Percentiles rank a stretch among this genome's conserved stretches.
Conservation (phyloP, 2,329 filamentous ascomycete species). For the Annulohypoxylon truncatum region DNA sequence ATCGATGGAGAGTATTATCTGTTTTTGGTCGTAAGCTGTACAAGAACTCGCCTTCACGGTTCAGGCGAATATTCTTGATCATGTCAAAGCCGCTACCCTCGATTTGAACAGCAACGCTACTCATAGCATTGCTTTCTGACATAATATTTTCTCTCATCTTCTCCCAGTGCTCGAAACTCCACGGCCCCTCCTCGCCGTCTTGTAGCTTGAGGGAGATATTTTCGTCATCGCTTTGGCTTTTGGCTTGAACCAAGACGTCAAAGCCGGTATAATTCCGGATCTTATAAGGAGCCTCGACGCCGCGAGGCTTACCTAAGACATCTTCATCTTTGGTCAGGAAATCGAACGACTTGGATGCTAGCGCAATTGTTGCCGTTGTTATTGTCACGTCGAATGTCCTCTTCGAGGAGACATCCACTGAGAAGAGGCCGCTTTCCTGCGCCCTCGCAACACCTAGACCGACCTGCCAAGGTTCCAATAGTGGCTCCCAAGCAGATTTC, state of each 20-base stretch:
- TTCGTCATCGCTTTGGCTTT: constrained; percentile 73
- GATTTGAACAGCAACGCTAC: constrained; percentile 81
- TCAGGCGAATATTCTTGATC: constrained; percentile 87
- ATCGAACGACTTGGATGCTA: constrained; percentile 91
- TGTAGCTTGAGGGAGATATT: constrained; percentile 79
- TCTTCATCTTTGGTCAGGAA: constrained; percentile 92
- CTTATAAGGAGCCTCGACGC: constrained; percentile 90
- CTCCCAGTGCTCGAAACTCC: constrained; percentile 97
- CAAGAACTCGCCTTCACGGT: constrained; percentile 91
- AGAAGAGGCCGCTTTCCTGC: constrained; percentile 77
- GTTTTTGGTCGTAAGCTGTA: constrained; percentile 91
- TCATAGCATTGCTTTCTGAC: constrained; percentile 81
- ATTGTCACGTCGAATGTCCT: constrained; percentile 92
- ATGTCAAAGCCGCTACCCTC: constrained; percentile 95
- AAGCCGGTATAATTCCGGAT: constrained; percentile 98
- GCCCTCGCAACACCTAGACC: constrained; percentile 89
- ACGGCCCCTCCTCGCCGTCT: constrained; percentile 91
- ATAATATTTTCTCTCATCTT: constrained; percentile 94
- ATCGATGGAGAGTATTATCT: constrained; percentile 84
- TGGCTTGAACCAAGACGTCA: constrained; percentile 84
- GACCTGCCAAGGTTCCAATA: constrained; percentile 97
- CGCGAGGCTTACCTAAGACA: constrained; percentile 90
- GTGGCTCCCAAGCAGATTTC: constrained; percentile 96
- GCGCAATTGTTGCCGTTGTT: constrained; percentile 91
- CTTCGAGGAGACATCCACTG: constrained; percentile 86